A percentile compares a stretch with the other conserved stretches of the same genome.
Evolutionary conservation across 768 basidiomycete genomes (phyloP).

Genomic region (Leccinum truebloodii): DNA sequence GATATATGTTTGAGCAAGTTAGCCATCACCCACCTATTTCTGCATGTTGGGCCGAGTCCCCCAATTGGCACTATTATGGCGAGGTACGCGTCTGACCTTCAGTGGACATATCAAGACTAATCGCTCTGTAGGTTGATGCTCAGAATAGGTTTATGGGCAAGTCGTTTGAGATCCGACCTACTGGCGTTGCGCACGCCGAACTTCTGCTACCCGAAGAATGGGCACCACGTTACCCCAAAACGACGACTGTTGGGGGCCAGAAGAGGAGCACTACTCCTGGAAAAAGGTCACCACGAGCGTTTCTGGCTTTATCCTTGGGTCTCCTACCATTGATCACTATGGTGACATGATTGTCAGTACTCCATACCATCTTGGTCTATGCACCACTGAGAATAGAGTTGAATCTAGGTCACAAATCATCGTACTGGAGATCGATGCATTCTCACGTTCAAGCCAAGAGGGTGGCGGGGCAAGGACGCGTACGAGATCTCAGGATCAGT

Average conservation of each 20-base stretch:
- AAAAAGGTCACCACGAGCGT: slow-evolving; percentile 92
- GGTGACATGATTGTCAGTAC: slow-evolving; percentile 87
- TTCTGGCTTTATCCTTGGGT: slow-evolving; percentile 91
- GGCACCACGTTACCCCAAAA: slow-evolving; percentile 63
- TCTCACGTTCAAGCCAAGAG: slow-evolving; percentile 93
- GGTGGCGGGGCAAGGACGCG: slow-evolving; percentile 91
- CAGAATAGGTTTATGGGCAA: slow-evolving; percentile 97
- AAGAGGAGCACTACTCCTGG: slow-evolving; percentile 91
- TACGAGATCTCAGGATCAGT: slow-evolving; percentile 92
- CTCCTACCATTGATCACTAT: slow-evolving; percentile 87
- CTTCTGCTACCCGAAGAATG: slow-evolving; percentile 70
- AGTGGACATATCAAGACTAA: neutral
- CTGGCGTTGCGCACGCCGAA: slow-evolving; percentile 90
- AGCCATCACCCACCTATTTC: slow-evolving; percentile 97
- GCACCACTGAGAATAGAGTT: slow-evolving; percentile 3
- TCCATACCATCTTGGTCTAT: neutral
- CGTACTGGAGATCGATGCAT: slow-evolving; percentile 85
- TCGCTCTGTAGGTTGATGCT: slow-evolving; percentile 72
- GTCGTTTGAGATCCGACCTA: slow-evolving; percentile 94
- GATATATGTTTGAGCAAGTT: slow-evolving; percentile 95
- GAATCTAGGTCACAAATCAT: slow-evolving; percentile 72
- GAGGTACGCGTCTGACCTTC: slow-evolving; percentile 48
- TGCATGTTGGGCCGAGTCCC: slow-evolving; percentile 93
- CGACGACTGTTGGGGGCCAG: slow-evolving; percentile 39
- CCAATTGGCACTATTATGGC: slow-evolving; percentile 88